These are phyloP conservation scores for Vitis rotundifolia DNA, from an alignment of 164 flowering plant species.

Conservation along the genomic window DNA sequence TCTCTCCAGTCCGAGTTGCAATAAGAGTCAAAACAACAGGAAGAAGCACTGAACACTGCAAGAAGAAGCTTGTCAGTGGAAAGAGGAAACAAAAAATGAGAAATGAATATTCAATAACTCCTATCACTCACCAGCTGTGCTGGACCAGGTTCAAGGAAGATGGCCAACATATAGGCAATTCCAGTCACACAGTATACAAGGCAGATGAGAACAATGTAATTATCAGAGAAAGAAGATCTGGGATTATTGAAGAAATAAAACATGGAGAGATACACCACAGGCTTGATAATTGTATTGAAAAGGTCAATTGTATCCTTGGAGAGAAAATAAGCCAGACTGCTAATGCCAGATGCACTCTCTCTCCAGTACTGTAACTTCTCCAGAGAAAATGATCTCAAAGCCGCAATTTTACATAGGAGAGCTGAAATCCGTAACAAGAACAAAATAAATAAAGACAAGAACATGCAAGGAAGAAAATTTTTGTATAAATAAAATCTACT, in stretches of 20 bases:
- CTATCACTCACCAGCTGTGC: constrained; percentile 81
- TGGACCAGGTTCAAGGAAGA: constrained; percentile 73
- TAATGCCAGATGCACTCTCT: constrained; percentile 93
- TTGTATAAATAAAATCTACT: too few relatives aligned
- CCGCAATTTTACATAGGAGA: constrained; percentile 83
- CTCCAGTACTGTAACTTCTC: constrained; percentile 91
- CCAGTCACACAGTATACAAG: constrained; percentile 97
- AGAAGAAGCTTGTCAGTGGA: constrained; percentile 7
- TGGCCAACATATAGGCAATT: constrained; percentile 82
- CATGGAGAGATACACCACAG: constrained; percentile 92
- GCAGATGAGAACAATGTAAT: constrained; percentile 75
- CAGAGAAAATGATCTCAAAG: constrained; percentile 83
- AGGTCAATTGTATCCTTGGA: constrained; percentile 89
- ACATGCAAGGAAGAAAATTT: not conserved
- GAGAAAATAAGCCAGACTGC: constrained; percentile 87
- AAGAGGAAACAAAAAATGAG: not conserved
- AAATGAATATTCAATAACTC: not conserved
- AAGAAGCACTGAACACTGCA: constrained; percentile 94
- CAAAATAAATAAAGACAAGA: not conserved
- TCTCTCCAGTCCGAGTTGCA: constrained; percentile 48
- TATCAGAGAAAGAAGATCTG: constrained; percentile 76
- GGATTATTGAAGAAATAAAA: constrained; percentile 95
- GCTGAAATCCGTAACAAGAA: constrained; percentile 50
- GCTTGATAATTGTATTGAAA: constrained; percentile 80
- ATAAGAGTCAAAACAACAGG: constrained; percentile 94